Evolutionary conservation across 2,329 filamentous ascomycete genomes (phyloP).

Genomic region (Claviceps sp.): DNA sequence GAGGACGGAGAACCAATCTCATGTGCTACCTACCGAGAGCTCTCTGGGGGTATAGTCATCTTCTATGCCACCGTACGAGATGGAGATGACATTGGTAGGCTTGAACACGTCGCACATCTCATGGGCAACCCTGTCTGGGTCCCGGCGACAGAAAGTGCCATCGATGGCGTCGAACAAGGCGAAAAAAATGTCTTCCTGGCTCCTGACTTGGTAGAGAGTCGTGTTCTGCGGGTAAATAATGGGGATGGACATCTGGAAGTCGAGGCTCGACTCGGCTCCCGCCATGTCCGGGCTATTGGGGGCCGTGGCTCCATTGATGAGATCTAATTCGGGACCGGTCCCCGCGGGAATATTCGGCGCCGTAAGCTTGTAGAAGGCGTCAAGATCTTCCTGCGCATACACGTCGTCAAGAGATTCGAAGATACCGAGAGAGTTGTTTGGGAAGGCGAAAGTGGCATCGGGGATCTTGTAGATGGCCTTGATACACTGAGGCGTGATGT

Average conservation of each 20-base stretch:
- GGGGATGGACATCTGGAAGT: slow-evolving; percentile 39
- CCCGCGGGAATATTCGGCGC: slow-evolving; percentile 26
- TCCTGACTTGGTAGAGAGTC: slow-evolving; percentile 30
- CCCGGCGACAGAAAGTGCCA: slow-evolving; percentile 35
- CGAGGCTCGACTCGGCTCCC: slow-evolving; percentile 37
- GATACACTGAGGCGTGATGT: slow-evolving; percentile 45
- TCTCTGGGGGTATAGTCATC: slow-evolving; percentile 30
- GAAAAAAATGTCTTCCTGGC: slow-evolving; percentile 26
- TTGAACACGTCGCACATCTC: slow-evolving; percentile 11
- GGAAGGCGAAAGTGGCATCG: slow-evolving; percentile 18
- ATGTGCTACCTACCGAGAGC: slow-evolving; percentile 13
- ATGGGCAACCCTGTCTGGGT: slow-evolving; percentile 31
- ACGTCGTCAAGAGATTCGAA: slow-evolving; percentile 38
- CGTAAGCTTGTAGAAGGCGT: slow-evolving; percentile 32
- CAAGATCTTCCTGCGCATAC: slow-evolving; percentile 35
- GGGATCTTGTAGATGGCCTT: slow-evolving; percentile 33
- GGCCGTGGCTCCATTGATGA: slow-evolving; percentile 33
- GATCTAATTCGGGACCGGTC: slow-evolving; percentile 28
- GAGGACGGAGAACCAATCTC: too few species aligned
- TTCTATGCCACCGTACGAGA: slow-evolving; percentile 22
- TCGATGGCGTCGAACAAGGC: slow-evolving; percentile 35
- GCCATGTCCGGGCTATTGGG: slow-evolving; percentile 20
- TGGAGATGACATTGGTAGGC: slow-evolving; percentile 24
- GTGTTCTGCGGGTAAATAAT: slow-evolving; percentile 38
- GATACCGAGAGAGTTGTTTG: slow-evolving; percentile 35